phyloP scores from a whole-genome alignment of 768 basidiomycete genomes.

The Boletus reticuloceps region DNA sequence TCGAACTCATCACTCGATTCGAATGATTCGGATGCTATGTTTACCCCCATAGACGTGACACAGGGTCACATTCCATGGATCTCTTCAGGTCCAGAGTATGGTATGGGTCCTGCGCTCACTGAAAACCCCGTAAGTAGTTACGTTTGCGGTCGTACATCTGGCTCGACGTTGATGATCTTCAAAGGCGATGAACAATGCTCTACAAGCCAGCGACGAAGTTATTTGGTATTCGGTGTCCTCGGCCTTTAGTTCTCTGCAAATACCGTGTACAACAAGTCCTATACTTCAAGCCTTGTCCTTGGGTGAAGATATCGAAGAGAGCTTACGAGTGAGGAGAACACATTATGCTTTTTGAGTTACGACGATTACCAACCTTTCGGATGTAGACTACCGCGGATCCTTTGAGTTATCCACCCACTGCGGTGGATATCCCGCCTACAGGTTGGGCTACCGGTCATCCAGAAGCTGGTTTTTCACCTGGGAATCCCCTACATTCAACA shows the following conservation, averaged over 20 bases:
- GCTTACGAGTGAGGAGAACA: background rate
- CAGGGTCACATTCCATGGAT: background rate
- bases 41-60: background rate
- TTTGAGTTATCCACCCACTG: too few species aligned
- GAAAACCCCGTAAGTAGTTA: constrained; percentile 1
- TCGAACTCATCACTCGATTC: background rate
- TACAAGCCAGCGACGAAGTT: background rate
- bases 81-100: background rate
- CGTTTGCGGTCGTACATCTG: background rate
- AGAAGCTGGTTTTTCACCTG: background rate
- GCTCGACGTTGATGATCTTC: background rate
- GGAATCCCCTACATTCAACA: background rate
- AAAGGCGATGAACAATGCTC: background rate
- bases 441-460: background rate
- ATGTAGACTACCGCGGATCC: background rate
- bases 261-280: background rate
- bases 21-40: too few species aligned
- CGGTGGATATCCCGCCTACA: background rate
- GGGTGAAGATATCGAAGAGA: background rate
- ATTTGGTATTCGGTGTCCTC: background rate
- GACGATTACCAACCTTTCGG: background rate
- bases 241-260: background rate
- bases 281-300: background rate
- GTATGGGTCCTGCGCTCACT: background rate
- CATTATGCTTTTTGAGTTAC: background rate